Base-by-base conservation (phyloP, 108 stramenopile species). In the Epithemia pelagica region DNA sequence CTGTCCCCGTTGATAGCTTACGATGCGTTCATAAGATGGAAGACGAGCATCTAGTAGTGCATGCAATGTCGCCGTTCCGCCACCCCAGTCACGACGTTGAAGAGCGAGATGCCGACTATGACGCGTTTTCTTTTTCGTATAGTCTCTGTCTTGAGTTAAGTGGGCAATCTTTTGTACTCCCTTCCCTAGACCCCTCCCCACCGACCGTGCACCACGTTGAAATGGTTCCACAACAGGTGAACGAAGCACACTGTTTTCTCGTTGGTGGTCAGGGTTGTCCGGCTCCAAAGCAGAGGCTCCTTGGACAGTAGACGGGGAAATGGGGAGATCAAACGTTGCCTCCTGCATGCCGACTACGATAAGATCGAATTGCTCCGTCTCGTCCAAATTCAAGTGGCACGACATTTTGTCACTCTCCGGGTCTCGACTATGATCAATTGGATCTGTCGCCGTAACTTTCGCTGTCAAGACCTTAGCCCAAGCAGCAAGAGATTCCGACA, bases 291-390 rank as follows among this genome's bases (percentile, higher is more conserved):
- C 61, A 29, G 22, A 51, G 15, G 32, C 58, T 54, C 55, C 58
- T 70, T 15, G 10, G 15, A 10, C 10, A 15, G 37, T 46, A 15
- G 37, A 46, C 37, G 37, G 37, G 37, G 15, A 46, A 46, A 20
- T 55, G 7, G 52, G 32, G 5, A 23, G 51, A 24, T 74, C 66
- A 61, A 76, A 78, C 0, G 79, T 78, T 5, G 81, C 76, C 72
- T 87, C 86, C 64, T 87, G 86, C 71, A 84, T 75, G 22, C 83
- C 86, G 52, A 87, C 62, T 22, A 78, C 86, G 29, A 87, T 71
- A 1, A 87, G 65, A 55, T 86, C 82, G 53, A 86, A 78, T 32
- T 71, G 64, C 7, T 70, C 69, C 51, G 68, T 66, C 1, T 62
- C 65, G n/a, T 46, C 37, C 15, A 46, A 5, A 46, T 5, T 46